These are phyloP conservation scores for Calcarisporium arbuscula DNA, from an alignment of 2,329 filamentous ascomycete genomes.

Conservation along the genomic window DNA sequence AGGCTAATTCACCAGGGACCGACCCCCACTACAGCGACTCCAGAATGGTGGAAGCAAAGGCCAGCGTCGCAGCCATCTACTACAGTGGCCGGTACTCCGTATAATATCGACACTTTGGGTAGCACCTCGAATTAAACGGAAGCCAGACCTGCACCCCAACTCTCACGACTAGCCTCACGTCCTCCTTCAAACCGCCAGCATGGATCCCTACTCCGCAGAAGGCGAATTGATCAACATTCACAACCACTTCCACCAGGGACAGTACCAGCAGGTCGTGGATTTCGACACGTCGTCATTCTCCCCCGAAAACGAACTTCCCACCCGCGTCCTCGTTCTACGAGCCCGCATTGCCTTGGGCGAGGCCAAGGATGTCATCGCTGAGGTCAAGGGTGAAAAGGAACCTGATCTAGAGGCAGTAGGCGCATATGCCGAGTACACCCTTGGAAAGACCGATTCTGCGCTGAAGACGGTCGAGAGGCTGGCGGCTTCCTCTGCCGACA, in stretches of 20 bases:
- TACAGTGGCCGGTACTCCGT: too few relatives aligned
- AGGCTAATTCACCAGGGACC: too few relatives aligned
- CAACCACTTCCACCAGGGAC: conserved; percentile 69
- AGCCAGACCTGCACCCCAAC: too few relatives aligned
- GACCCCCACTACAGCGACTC: too few relatives aligned
- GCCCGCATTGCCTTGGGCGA: conserved; percentile 79
- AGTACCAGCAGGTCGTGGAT: conserved; percentile 80
- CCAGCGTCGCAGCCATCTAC: too few relatives aligned
- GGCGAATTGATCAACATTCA: conserved; percentile 67
- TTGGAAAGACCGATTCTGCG: conserved; percentile 57
- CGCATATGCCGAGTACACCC: conserved; percentile 62
- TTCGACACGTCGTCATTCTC: conserved; percentile 79
- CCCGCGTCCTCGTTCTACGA: conserved; percentile 72
- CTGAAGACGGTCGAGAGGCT: conserved; percentile 60
- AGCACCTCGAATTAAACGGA: too few relatives aligned
- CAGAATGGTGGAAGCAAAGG: too few relatives aligned
- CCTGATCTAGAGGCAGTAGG: conserved; percentile 72
- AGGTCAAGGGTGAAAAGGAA: conserved; percentile 58
- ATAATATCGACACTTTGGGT: too few relatives aligned
- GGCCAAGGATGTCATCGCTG: conserved; percentile 63
- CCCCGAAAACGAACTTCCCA: conserved; percentile 67
- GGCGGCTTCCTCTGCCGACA: conserved; percentile 60
- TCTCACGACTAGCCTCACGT: conserved; percentile 5
- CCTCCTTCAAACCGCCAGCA: conserved; percentile 27
- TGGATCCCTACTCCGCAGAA: conserved; percentile 67